Percentiles rank a stretch among this genome's conserved stretches.
Conservation (phyloP, 345 rosid genomes). For the Eucalyptus cloeziana region DNA sequence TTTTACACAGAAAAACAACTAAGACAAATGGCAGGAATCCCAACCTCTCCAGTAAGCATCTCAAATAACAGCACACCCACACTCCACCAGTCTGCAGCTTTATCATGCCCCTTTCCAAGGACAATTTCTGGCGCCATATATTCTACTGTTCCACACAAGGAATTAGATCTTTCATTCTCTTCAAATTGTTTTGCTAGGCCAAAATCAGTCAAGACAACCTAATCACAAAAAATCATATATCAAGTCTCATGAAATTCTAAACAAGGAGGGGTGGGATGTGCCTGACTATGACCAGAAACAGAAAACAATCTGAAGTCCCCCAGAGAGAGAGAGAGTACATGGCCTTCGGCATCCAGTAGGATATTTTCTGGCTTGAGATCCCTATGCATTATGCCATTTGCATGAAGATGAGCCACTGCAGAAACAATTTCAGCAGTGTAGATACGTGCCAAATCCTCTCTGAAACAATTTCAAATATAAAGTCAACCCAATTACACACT, state of each 20-base stretch:
- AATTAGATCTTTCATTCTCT: constrained; percentile 79
- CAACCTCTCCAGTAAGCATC: constrained; percentile 92
- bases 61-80: constrained; percentile 79
- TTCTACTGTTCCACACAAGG: constrained; percentile 89
- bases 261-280: not conserved
- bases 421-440: constrained; percentile 89
- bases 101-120: constrained; percentile 84
- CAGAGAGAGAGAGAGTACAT: constrained; percentile 23
- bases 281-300: not conserved
- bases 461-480: not conserved
- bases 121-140: constrained; percentile 95
- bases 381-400: constrained; percentile 95
- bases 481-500: not conserved
- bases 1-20: not conserved
- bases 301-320: not conserved
- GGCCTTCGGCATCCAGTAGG: constrained; percentile 80
- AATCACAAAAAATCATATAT: not conserved
- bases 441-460: constrained; percentile 90
- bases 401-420: constrained; percentile 88
- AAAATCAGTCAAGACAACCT: constrained; percentile 86
- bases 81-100: constrained; percentile 99
- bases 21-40: not conserved
- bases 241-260: not conserved
- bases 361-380: constrained; percentile 97
- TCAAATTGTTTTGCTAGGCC: constrained; percentile 86